phyloP scores from a whole-genome alignment of 2,329 filamentous ascomycete genomes.

The Hypoxylon sp. region DNA sequence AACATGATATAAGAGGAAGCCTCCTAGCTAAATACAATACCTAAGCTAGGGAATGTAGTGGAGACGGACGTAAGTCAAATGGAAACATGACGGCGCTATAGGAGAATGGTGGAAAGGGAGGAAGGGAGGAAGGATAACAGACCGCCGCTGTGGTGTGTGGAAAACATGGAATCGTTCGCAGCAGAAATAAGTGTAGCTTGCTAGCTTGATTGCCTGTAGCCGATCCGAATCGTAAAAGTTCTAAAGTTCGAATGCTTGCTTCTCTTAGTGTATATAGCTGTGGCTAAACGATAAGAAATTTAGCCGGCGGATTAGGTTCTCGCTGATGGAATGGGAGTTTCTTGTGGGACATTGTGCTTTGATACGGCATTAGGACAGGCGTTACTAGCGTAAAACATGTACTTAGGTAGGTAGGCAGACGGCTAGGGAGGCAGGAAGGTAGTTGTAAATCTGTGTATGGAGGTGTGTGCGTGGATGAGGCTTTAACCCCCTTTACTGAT shows the following conservation, averaged over 20 bases:
- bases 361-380: too few relatives aligned
- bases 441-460: too few relatives aligned
- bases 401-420: too few relatives aligned
- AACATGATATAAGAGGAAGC: background rate
- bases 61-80: constrained; percentile 12
- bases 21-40: constrained; percentile 28
- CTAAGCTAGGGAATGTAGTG: constrained; percentile 25
- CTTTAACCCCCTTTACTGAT: too few relatives aligned
- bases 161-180: constrained; percentile 4
- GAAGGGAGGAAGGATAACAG: background rate
- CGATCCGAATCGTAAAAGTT: constrained; percentile 26
- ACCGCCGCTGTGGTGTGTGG: constrained; percentile 2
- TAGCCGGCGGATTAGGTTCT: background rate
- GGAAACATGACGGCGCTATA: too few relatives aligned
- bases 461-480: too few relatives aligned
- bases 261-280: background rate
- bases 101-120: background rate
- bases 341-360: too few relatives aligned
- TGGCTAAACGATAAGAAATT: background rate
- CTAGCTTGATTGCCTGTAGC: background rate
- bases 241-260: constrained; percentile 10
- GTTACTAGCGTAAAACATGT: too few relatives aligned
- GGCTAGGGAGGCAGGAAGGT: too few relatives aligned
- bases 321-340: background rate
- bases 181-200: background rate